These are phyloP conservation scores for Colletotrichum sp. DNA, from an alignment of 2,329 filamentous ascomycete genomes.

Conservation along the genomic window DNA sequence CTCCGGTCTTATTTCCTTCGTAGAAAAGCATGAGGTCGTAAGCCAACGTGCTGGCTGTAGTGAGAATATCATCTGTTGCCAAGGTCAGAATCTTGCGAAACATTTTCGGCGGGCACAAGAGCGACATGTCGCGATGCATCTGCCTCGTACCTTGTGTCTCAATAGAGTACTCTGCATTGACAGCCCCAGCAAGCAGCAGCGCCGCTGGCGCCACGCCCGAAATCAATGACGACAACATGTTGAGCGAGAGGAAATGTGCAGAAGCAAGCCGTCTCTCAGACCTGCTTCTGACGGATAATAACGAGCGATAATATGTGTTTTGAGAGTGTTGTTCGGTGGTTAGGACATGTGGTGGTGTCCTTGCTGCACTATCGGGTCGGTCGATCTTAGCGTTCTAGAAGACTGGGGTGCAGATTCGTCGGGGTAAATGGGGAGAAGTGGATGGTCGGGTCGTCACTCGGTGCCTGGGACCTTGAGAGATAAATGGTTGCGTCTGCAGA, in stretches of 20 bases:
- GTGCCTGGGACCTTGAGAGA: not conserved
- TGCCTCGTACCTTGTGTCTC: constrained; percentile 4
- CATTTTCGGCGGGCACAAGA: not conserved
- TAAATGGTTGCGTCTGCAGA: not conserved
- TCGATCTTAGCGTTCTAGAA: not conserved
- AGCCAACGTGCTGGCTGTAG: constrained; percentile 42
- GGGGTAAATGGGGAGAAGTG: not conserved
- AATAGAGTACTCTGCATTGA: constrained; percentile 5
- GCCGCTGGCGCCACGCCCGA: not conserved
- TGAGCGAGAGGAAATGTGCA: not conserved
- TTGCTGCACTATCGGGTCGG: not conserved
- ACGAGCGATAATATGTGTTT: not conserved
- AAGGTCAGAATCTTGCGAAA: not conserved
- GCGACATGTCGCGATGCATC: not conserved
- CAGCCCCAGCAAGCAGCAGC: not conserved
- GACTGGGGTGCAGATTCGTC: not conserved
- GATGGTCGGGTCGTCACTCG: not conserved
- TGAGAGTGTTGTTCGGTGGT: not conserved
- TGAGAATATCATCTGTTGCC: constrained; percentile 39
- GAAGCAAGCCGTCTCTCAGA: not conserved
- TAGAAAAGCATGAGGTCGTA: constrained; percentile 53
- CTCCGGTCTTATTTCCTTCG: constrained; percentile 48
- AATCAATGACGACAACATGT: not conserved
- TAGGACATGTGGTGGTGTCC: not conserved
- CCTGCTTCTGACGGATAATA: not conserved